These are phyloP conservation scores for Phoma herbarum DNA, from an alignment of 2,329 filamentous ascomycete genomes.

Conservation along the genomic window DNA sequence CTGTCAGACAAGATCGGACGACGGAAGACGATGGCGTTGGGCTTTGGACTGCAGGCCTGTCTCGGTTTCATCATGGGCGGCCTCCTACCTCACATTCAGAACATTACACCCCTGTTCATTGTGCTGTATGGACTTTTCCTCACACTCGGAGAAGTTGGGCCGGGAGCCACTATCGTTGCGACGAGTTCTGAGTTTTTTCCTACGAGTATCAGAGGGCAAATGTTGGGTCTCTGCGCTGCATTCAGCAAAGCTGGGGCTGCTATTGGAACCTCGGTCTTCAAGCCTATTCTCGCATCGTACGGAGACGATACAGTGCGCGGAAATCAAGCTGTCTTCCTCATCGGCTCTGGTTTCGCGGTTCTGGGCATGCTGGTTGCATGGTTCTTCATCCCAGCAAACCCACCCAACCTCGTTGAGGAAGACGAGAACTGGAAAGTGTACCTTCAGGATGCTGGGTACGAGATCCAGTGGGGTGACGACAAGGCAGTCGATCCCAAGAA, in stretches of 20 bases:
- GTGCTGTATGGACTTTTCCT: conserved; percentile 41
- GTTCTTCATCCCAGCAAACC: conserved; percentile 43
- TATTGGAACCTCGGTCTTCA: conserved; percentile 36
- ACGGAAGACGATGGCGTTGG: conserved; percentile 35
- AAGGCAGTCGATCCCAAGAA: conserved; percentile 31
- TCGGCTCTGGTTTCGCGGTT: conserved; percentile 38
- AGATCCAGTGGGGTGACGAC: conserved; percentile 36
- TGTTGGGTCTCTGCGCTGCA: conserved; percentile 37
- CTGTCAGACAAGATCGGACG: conserved; percentile 39
- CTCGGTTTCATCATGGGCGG: conserved; percentile 41
- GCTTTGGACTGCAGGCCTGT: conserved; percentile 34
- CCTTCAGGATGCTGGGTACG: conserved; percentile 32
- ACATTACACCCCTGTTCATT: conserved; percentile 41
- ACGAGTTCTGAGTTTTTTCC: conserved; percentile 39
- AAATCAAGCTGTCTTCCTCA: conserved; percentile 38
- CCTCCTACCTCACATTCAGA: conserved; percentile 39
- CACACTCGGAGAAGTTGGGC: conserved; percentile 39
- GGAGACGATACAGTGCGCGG: conserved; percentile 31
- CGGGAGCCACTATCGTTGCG: conserved; percentile 29
- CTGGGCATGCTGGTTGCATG: conserved; percentile 35
- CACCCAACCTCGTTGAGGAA: conserved; percentile 39
- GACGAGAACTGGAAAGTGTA: conserved; percentile 41
- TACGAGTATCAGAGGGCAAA: conserved; percentile 39
- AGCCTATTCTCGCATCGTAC: conserved; percentile 37
- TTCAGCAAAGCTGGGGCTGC: conserved; percentile 40